Evolutionary conservation across 257 asterid species (phyloP), one percentile per base, ranked within the genome.

Genomic region (Ilex aquifolium): DNA sequence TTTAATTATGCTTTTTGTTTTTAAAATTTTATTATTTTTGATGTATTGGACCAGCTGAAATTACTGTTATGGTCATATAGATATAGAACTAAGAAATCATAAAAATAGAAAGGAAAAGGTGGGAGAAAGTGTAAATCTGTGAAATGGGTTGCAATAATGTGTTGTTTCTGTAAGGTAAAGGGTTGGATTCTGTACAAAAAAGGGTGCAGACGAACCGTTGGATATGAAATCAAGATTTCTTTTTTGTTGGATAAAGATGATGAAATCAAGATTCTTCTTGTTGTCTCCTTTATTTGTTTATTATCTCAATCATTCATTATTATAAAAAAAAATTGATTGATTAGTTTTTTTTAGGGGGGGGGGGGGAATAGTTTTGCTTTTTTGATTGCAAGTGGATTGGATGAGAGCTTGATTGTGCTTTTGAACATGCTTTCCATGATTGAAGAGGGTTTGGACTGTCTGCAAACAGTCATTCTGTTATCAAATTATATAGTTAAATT

Each of bases 71-170:
- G 29, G 27, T 79, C 64, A 75, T 31, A 67, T 72, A 83, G 87
- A 72, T 31, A 77, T 76, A 83, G 74, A 65, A 55, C 61, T 65
- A n/a, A n/a, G n/a, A n/a, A n/a, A n/a, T 61, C 63, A 49, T 60
- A 21, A 21, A 21, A 21, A 77, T 39, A 62, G 51, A 65, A 39
- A 59, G 53, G 49, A 59, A 57, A 29, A 72, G 13, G 60, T 9
- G 58, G 30, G 63, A 70, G 48, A 72, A 83, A 81, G 59, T 75
- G 82, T 76, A 79, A 72, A 84, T 80, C 76, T 77, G 56, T 80
- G 76, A 66, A 81, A 67, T 63, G 76, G 68, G 74, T 62, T 74
- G 74, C 68, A 84, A 76, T 82, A 80, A 80, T 57, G 64, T 65
- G 62, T 65, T 64, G 49, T 55, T 21, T 69, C 60, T 65, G 46